Evolutionary conservation across 106 monocot genomes (phyloP).

Genomic region (Phalaenopsis equestris): DNA sequence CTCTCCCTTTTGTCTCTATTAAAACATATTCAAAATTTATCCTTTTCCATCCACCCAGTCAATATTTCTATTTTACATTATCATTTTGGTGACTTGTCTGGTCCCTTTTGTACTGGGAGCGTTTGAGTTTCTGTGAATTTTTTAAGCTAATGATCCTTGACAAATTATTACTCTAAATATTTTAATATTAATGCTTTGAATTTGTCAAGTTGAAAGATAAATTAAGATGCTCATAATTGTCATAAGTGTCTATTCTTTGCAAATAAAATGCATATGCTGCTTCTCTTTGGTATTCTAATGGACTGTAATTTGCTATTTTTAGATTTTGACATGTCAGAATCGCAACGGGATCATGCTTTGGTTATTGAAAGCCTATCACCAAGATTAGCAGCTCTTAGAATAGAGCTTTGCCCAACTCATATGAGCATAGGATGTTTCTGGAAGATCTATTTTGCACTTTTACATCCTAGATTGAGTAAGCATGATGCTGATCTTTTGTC

Average conservation of each 20-base stretch:
- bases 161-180: too few relatives aligned
- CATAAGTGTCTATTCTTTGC: not conserved
- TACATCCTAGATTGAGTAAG: slow-evolving; percentile 86
- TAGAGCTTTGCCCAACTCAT: slow-evolving; percentile 93
- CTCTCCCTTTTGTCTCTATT: too few relatives aligned
- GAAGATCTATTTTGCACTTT: slow-evolving; percentile 98
- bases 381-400: slow-evolving; percentile 80
- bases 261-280: not conserved
- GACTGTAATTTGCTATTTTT: slow-evolving; percentile 11
- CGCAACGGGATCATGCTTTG: slow-evolving; percentile 86
- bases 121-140: too few relatives aligned
- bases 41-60: too few relatives aligned
- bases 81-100: too few relatives aligned
- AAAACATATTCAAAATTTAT: too few relatives aligned
- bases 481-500: slow-evolving; percentile 80
- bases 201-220: too few relatives aligned
- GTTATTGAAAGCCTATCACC: slow-evolving; percentile 71
- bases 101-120: too few relatives aligned
- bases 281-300: not conserved
- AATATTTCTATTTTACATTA: too few relatives aligned
- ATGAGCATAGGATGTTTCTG: slow-evolving; percentile 96
- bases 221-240: not conserved
- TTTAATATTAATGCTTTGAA: too few relatives aligned
- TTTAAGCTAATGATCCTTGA: too few relatives aligned
- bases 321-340: slow-evolving; percentile 97